These are phyloP conservation scores for Scortechinia acanthostroma DNA, from an alignment of 2,329 filamentous ascomycete genomes.

Conservation along the genomic window DNA sequence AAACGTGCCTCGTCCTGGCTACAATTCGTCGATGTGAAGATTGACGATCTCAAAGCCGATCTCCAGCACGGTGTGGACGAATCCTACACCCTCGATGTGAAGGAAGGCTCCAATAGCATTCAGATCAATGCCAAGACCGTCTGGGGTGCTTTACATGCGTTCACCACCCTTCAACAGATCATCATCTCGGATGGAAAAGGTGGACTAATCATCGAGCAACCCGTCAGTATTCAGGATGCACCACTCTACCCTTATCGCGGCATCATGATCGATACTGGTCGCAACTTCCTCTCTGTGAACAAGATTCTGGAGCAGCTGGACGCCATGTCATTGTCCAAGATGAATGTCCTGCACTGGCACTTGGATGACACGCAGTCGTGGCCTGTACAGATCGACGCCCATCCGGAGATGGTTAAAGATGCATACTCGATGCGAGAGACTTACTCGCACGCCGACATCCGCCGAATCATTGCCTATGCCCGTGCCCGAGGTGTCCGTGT, in stretches of 20 bases:
- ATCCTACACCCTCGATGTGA: slow-evolving; percentile 40
- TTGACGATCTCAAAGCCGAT: slow-evolving; percentile 33
- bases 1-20: slow-evolving; percentile 22
- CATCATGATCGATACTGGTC: slow-evolving; percentile 44
- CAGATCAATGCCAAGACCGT: slow-evolving; percentile 37
- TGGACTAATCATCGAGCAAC: slow-evolving; percentile 39
- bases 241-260: slow-evolving; percentile 44
- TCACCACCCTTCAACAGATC: slow-evolving; percentile 48
- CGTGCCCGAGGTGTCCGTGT: slow-evolving; percentile 47
- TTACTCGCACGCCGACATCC: slow-evolving; percentile 32
- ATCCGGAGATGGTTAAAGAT: slow-evolving; percentile 42
- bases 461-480: slow-evolving; percentile 36
- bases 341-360: slow-evolving; percentile 51
- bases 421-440: slow-evolving; percentile 40
- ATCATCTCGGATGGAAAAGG: slow-evolving; percentile 35
- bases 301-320: slow-evolving; percentile 47
- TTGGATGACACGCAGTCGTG: slow-evolving; percentile 46
- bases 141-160: slow-evolving; percentile 45
- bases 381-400: slow-evolving; percentile 37
- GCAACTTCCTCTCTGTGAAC: slow-evolving; percentile 39
- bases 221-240: slow-evolving; percentile 37
- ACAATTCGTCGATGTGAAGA: slow-evolving; percentile 31
- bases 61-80: slow-evolving; percentile 48
- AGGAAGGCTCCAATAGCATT: slow-evolving; percentile 25
- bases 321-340: slow-evolving; percentile 44